Base-by-base conservation (phyloP, 2,329 filamentous ascomycete species). In the Cryphonectria nitschkei region DNA sequence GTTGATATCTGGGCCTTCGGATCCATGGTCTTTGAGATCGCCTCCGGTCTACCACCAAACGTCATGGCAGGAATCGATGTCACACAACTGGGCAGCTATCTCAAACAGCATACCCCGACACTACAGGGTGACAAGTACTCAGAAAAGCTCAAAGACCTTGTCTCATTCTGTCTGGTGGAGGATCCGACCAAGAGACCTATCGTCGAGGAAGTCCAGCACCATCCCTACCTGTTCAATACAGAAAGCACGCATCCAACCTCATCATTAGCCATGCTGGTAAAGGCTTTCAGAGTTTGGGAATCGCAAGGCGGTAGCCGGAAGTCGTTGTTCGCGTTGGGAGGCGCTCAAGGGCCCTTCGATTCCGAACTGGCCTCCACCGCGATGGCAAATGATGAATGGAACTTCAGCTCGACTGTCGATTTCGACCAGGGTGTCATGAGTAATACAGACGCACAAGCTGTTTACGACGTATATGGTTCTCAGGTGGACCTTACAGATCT, bases 1-100 rank as follows among this genome's bases (percentile, higher is more conserved):
- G 89, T 92, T 60, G 93, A 96, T 75, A 94, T 95, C 66, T 96
- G 93, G 93, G 92, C 93, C 2, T 94, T 93, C 78, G 93, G 93
- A 1, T 92, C 92, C 73, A 92, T 94, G 79, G 85, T 94, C 1
- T 94, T 89, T 76, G 93, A 96, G 79, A 93, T 95, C 79, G 92
- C 93, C 0, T 93, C 91, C 4, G 93, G 93, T 0, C 82, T 90
- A 26, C 92, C 93, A 2, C 93, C 93, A 0, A 92, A 92, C 74
- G 89, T 88, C 58, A 83, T 83, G 60, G 84, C 88, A 63, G 87
- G 84, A 72, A 84, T 84, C 74, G 83, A 85, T 62, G 79, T 86
- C 50, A 82, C 84, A 11, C 84, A 86, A 74, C 84, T 88, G 58
- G 87, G 87, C 39, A 85, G 82, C 66, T 86, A 89, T 74, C 81